Conservation (phyloP, 2,329 filamentous ascomycete species). For the Fusarium sp. region DNA sequence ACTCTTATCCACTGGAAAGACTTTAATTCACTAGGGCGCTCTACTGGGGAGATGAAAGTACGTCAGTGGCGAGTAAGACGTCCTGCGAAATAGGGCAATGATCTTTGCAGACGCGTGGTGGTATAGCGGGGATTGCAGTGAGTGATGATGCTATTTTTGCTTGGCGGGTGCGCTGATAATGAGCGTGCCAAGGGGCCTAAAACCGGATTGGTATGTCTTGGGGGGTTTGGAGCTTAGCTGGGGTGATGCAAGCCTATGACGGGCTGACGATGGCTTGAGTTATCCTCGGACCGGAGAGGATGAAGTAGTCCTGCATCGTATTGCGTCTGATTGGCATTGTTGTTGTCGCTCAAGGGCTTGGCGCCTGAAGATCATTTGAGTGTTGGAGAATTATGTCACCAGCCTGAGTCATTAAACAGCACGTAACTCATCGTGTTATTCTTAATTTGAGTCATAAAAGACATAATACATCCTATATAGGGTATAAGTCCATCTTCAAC, state of each 20-base stretch:
- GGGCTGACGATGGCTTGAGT: not conserved
- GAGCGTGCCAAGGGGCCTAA: conserved; percentile 17
- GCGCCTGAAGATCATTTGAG: not conserved
- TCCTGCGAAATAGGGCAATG: not conserved
- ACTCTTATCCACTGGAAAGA: no score
- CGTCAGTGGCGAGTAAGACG: conserved; percentile 25
- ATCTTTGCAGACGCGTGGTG: not conserved
- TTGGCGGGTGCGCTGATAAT: conserved; percentile 21
- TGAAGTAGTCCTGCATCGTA: not conserved
- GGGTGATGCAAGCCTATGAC: not conserved
- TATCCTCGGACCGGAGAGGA: not conserved
- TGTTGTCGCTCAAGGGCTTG: not conserved
- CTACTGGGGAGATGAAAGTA: not conserved
- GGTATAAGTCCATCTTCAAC: not conserved
- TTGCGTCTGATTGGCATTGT: not conserved
- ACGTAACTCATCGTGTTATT: not conserved
- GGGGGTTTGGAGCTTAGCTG: not conserved
- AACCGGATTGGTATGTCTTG: conserved; percentile 20
- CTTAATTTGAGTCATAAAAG: not conserved
- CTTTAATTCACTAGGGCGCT: not conserved
- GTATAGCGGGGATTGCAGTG: not conserved
- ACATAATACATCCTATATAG: not conserved
- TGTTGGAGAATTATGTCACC: not conserved
- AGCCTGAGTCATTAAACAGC: not conserved
- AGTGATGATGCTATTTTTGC: conserved; percentile 29